Evolutionary conservation across 257 asterid species (phyloP).

Genomic region (Asclepias syriaca): DNA sequence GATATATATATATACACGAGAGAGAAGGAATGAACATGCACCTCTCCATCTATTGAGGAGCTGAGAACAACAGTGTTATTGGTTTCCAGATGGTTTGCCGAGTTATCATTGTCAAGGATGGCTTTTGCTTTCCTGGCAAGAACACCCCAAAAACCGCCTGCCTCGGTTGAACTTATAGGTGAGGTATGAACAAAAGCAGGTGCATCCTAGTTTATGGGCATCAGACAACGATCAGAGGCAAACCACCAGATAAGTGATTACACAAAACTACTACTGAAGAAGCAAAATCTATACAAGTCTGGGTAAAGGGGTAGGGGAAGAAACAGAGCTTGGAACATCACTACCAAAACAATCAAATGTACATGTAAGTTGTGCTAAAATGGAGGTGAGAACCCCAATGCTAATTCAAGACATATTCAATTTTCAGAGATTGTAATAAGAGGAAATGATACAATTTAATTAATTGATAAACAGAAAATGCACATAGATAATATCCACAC

Average conservation of each 20-base stretch:
- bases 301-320: neutral
- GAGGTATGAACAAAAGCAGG: slow-evolving; percentile 56
- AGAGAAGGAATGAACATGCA: slow-evolving; percentile 11
- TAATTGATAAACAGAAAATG: neutral
- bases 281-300: neutral
- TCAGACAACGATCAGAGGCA: neutral
- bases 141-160: slow-evolving; percentile 87
- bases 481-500: neutral
- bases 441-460: neutral
- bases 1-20: too few species aligned
- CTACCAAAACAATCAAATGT: neutral
- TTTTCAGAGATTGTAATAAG: too few species aligned
- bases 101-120: slow-evolving; percentile 33
- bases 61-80: neutral
- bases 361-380: neutral
- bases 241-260: neutral
- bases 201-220: slow-evolving; percentile 32
- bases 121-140: slow-evolving; percentile 82
- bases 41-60: slow-evolving; percentile 24
- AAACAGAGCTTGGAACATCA: neutral
- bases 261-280: neutral
- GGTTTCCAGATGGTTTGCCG: slow-evolving; percentile 7
- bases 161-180: slow-evolving; percentile 53
- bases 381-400: neutral
- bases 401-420: neutral